A percentile compares a stretch with the other conserved stretches of the same genome.
phyloP scores from a whole-genome alignment of 257 asterid genomes.

The Orobanche coerulescens region DNA sequence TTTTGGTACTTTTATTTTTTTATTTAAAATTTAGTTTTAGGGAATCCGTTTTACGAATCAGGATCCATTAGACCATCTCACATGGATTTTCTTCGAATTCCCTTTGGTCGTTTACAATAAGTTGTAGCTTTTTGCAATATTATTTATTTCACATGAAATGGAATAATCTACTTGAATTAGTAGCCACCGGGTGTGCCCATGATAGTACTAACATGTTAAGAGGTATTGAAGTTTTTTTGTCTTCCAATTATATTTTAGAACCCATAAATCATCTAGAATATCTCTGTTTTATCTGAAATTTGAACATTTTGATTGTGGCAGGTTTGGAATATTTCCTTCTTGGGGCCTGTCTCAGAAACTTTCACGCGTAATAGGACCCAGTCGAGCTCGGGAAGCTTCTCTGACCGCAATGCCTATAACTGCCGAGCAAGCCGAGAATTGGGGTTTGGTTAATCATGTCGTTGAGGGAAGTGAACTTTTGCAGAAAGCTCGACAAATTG shows the following conservation, averaged over 20 bases:
- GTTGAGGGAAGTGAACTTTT: slow-evolving; percentile 62
- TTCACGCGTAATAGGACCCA: slow-evolving; percentile 74
- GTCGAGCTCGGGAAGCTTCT: slow-evolving; percentile 81
- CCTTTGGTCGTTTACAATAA: neutral
- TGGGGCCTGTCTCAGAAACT: slow-evolving; percentile 99
- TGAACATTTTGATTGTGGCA: slow-evolving; percentile 28
- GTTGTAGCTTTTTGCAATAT: neutral
- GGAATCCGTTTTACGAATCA: too few relatives aligned
- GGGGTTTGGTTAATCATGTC: slow-evolving; percentile 94
- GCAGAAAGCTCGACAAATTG: slow-evolving; percentile 68
- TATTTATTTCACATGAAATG: neutral
- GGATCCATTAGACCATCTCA: too few relatives aligned
- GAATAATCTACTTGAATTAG: neutral
- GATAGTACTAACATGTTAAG: neutral
- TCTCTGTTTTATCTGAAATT: neutral
- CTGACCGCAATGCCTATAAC: slow-evolving; percentile 58
- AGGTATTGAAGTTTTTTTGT: neutral
- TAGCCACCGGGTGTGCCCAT: neutral
- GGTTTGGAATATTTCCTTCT: slow-evolving; percentile 96
- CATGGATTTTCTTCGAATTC: neutral
- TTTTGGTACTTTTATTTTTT: too few relatives aligned
- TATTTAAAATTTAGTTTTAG: slow-evolving; percentile 7
- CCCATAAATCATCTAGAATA: neutral
- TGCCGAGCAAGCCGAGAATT: slow-evolving; percentile 84
- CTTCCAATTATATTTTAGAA: neutral